Evolutionary conservation across 1,284 basidiomycete species (phyloP), one percentile per base, ranked within the genome.

Genomic region (Trametes sp.): DNA sequence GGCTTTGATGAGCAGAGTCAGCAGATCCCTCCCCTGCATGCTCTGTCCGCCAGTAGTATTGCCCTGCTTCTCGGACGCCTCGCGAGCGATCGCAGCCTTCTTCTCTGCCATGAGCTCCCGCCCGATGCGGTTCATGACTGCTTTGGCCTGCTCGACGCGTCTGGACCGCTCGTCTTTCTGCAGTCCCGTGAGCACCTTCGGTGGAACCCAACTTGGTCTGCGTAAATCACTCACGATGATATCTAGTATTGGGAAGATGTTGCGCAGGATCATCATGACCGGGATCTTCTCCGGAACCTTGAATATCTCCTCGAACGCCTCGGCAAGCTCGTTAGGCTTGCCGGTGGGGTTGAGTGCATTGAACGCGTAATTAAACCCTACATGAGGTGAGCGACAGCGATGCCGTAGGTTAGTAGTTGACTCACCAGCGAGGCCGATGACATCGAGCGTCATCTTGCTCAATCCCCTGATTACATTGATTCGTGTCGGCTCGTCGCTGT

Each of bases 331-430:
- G 69, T 80, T 79, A 1, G 72, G 57, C 14, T 70, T 57, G 0
- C 64, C 70, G 5, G 70, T 64, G 59, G 72, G 60, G 9, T 66
- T 66, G 31, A 80, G 65, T 0, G 78, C 65, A 21, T 80, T 72
- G 71, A 87, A 85, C 19, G 79, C 68, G 68, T 86, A 85, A 69
- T 82, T 80, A 74, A 87, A 87, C 0, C 78, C 78, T 77, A 42
- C 8, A 44, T n/a, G 9, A 24, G 14, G 45, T 46, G 5, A 46
- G 24, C 23, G n/a, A 23, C 19, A 49, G 35, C n/a, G 8, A 11
- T 5, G 1, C 1, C 1, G 31, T 11, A 26, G 49, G 19, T 21
- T 24, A 33, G 31, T 31, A 1, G 31, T 48, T 35, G 13, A 41
- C 62, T 42, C 28, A 72, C 82, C 83, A 0, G 83, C 82, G 4